Percentiles rank a stretch among this genome's conserved stretches.
Conservation (phyloP, 202 grass and related monocot species). For the Musa balbisiana region DNA sequence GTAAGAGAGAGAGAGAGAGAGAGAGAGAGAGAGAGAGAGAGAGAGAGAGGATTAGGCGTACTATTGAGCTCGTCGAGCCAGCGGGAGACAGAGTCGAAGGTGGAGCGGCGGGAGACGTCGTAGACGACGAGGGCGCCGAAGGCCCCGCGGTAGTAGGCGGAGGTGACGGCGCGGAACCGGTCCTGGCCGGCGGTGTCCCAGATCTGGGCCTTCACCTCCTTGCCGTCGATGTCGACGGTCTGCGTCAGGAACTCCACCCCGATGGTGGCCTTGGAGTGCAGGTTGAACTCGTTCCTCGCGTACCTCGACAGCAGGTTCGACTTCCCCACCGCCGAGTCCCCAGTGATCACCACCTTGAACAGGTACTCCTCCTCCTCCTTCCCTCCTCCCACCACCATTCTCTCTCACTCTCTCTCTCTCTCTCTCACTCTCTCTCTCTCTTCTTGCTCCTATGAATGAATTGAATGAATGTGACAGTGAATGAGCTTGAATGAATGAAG, state of each 20-base stretch:
- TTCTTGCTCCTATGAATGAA: no score
- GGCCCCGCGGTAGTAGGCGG: slow-evolving; percentile 86
- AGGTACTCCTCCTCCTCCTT: slow-evolving; percentile 98
- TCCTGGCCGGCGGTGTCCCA: slow-evolving; percentile 99
- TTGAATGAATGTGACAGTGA: no score
- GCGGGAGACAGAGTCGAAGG: slow-evolving; percentile 69
- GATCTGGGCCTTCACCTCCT: slow-evolving; percentile 99
- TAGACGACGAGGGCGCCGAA: slow-evolving; percentile 95
- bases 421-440: no score
- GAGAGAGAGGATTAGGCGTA: slow-evolving; percentile 10
- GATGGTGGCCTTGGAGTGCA: slow-evolving; percentile 97
- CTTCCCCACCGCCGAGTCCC: slow-evolving; percentile 94
- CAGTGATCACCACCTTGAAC: slow-evolving; percentile 96
- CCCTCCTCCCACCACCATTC: neutral
- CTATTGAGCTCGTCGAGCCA: slow-evolving; percentile 99
- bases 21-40: neutral
- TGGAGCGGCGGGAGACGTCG: slow-evolving; percentile 80
- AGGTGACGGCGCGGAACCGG: slow-evolving; percentile 88
- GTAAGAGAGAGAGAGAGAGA: neutral
- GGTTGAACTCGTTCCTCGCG: slow-evolving; percentile 90
- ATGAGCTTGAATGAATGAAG: no score
- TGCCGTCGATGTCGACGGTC: slow-evolving; percentile 76
- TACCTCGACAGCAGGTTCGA: slow-evolving; percentile 89
- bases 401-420: neutral
- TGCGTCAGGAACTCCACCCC: slow-evolving; percentile 99